Evolutionary conservation across 2,329 filamentous ascomycete species (phyloP).

Genomic region (Tolypocladium tropicale): DNA sequence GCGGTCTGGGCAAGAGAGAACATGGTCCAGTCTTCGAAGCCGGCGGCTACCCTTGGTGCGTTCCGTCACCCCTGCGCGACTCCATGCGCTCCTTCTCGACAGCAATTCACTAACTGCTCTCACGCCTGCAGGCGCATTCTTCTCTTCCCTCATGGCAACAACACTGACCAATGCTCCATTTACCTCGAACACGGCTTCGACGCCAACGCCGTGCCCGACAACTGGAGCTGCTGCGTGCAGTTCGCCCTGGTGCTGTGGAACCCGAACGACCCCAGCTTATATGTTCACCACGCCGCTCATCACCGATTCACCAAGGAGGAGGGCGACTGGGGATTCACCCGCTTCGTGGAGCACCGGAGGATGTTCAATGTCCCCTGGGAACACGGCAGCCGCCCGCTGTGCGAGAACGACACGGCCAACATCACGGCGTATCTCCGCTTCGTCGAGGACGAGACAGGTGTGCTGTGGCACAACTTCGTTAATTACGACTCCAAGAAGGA

Average conservation of each 20-base stretch:
- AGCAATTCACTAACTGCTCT: neutral
- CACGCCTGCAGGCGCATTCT: conserved; percentile 62
- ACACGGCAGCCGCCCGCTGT: conserved; percentile 54
- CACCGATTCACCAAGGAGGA: conserved; percentile 95
- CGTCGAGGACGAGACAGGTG: conserved; percentile 78
- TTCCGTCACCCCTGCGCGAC: conserved; percentile 7
- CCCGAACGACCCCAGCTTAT: conserved; percentile 79
- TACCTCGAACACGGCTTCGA: conserved; percentile 94
- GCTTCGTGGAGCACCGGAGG: conserved; percentile 79
- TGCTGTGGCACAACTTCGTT: conserved; percentile 82
- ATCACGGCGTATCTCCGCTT: conserved; percentile 76
- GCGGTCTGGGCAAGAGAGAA: conserved; percentile 63
- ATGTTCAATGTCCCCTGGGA: conserved; percentile 77
- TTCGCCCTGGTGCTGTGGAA: conserved; percentile 95
- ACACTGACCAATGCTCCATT: conserved; percentile 85
- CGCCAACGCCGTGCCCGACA: conserved; percentile 63
- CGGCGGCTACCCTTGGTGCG: conserved; percentile 77
- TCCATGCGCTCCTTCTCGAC: neutral
- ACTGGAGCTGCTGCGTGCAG: conserved; percentile 95
- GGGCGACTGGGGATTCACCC: conserved; percentile 97
- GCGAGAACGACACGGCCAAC: conserved; percentile 67
- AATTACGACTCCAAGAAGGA: conserved; percentile 99
- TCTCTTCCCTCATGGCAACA: conserved; percentile 92
- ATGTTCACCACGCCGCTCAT: conserved; percentile 72
- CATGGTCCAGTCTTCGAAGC: conserved; percentile 84